phyloP scores from a whole-genome alignment of 2,329 filamentous ascomycete genomes.

The Talaromyces sp. region DNA sequence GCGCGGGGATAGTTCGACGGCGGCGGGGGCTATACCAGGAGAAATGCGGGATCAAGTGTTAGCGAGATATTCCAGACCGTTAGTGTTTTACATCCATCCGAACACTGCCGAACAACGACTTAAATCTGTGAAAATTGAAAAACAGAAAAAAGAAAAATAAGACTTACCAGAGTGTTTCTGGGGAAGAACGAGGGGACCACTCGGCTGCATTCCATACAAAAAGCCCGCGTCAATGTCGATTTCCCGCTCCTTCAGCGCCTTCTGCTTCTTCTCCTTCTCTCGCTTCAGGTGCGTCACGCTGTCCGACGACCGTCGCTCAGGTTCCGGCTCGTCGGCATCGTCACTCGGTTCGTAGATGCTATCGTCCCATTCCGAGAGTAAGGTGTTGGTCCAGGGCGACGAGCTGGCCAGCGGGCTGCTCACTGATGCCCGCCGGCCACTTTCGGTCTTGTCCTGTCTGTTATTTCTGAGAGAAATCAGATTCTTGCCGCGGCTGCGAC shows the following conservation, averaged over 20 bases:
- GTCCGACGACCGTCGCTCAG: conserved; percentile 32
- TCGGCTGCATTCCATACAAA: conserved; percentile 44
- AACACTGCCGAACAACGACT: too few relatives aligned
- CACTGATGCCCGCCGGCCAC: conserved; percentile 34
- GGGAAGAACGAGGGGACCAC: conserved; percentile 39
- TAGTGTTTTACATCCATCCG: background rate
- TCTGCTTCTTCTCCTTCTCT: conserved; percentile 13
- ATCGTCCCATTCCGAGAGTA: conserved; percentile 22
- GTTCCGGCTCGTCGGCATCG: conserved; percentile 31
- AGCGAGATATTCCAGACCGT: background rate
- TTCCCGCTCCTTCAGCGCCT: conserved; percentile 20
- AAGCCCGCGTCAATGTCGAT: conserved; percentile 29
- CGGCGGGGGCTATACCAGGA: conserved; percentile 22
- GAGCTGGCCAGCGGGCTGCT: conserved; percentile 19
- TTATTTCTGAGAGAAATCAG: conserved; percentile 3
- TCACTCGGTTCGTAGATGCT: conserved; percentile 25
- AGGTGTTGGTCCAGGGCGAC: conserved; percentile 22
- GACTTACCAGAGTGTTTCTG: conserved; percentile 18
- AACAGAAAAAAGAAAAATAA: background rate
- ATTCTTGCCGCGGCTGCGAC: conserved; percentile 51
- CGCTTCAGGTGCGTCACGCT: conserved; percentile 21
- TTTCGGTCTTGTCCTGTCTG: background rate
- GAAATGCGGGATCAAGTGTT: background rate
- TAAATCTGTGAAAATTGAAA: too few relatives aligned
- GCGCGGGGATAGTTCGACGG: conserved; percentile 23